These are phyloP conservation scores for Rhizophora apiculata DNA, from an alignment of 345 rosid species.

Conservation along the genomic window DNA sequence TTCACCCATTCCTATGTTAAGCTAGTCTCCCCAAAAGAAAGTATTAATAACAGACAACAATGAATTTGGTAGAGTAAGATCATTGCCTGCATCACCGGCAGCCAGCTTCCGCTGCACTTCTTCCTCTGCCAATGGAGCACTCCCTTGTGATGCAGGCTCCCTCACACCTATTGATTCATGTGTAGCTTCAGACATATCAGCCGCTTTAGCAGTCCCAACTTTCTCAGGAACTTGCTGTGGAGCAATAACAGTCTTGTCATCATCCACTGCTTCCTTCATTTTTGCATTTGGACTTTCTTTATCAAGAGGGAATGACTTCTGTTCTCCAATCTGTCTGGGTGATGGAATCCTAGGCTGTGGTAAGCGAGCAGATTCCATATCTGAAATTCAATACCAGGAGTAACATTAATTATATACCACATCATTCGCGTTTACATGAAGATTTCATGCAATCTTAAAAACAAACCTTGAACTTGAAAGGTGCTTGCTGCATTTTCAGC, in stretches of 20 bases:
- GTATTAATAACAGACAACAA: background rate
- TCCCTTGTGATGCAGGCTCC: conserved; percentile 68
- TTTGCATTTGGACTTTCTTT: conserved; percentile 37
- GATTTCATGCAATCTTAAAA: background rate
- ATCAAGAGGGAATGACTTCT: conserved; percentile 27
- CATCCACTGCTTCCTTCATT: conserved; percentile 32
- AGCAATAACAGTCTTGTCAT: conserved; percentile 42
- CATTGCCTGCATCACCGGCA: conserved; percentile 25
- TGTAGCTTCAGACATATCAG: conserved; percentile 63
- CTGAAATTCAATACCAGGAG: background rate
- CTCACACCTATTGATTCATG: conserved; percentile 63
- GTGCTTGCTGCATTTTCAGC: conserved; percentile 79
- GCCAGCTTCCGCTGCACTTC: conserved; percentile 35
- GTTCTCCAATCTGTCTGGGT: conserved; percentile 71
- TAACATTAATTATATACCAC: background rate
- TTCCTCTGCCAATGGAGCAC: conserved; percentile 26
- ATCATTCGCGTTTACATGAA: background rate
- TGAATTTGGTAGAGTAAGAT: background rate
- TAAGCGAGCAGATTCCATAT: conserved; percentile 57
- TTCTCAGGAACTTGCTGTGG: conserved; percentile 41
- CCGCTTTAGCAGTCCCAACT: conserved; percentile 38
- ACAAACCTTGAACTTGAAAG: conserved; percentile 83
- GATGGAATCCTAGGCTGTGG: conserved; percentile 65
- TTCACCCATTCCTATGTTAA: background rate
- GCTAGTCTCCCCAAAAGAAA: background rate